phyloP scores from a whole-genome alignment of 257 asterid genomes.

The Solanum chmielewskii region DNA sequence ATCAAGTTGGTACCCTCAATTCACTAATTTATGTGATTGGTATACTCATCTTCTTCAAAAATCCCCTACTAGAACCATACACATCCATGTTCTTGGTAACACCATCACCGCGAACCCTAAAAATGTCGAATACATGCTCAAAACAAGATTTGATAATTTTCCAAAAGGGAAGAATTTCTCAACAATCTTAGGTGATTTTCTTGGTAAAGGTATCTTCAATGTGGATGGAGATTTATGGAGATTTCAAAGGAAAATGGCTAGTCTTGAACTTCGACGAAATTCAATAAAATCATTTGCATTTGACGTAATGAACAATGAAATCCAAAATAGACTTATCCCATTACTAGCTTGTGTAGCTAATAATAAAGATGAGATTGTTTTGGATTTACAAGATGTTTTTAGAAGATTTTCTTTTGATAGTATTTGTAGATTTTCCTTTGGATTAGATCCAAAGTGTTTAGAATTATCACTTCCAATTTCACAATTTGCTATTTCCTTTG shows the following conservation, averaged over 20 bases:
- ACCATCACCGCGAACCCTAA: slow-evolving; percentile 30
- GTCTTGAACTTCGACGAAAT: slow-evolving; percentile 17
- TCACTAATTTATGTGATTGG: slow-evolving; percentile 65
- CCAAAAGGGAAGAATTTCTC: slow-evolving; percentile 38
- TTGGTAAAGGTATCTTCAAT: slow-evolving; percentile 36
- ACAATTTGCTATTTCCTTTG: slow-evolving; percentile 24
- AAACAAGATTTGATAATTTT: slow-evolving; percentile 23
- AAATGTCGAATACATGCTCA: slow-evolving; percentile 33
- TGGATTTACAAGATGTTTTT: slow-evolving; percentile 38
- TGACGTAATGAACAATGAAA: slow-evolving; percentile 22
- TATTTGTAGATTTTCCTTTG: slow-evolving; percentile 38
- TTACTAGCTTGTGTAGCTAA: neutral
- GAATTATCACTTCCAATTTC: slow-evolving; percentile 24
- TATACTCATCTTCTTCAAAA: slow-evolving; percentile 48
- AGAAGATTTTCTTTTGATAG: slow-evolving; percentile 28
- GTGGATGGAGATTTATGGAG: slow-evolving; percentile 34
- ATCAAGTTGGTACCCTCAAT: slow-evolving; percentile 32
- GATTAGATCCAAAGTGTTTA: slow-evolving; percentile 33
- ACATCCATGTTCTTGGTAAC: slow-evolving; percentile 63
- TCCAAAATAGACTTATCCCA: slow-evolving; percentile 22
- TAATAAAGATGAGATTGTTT: neutral
- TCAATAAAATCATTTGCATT: slow-evolving; percentile 21
- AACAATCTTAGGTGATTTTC: slow-evolving; percentile 29
- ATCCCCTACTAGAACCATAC: slow-evolving; percentile 43
- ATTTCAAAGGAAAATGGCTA: slow-evolving; percentile 28